phyloP scores from a whole-genome alignment of 306 rosid genomes.

The Rosa chinensis region DNA sequence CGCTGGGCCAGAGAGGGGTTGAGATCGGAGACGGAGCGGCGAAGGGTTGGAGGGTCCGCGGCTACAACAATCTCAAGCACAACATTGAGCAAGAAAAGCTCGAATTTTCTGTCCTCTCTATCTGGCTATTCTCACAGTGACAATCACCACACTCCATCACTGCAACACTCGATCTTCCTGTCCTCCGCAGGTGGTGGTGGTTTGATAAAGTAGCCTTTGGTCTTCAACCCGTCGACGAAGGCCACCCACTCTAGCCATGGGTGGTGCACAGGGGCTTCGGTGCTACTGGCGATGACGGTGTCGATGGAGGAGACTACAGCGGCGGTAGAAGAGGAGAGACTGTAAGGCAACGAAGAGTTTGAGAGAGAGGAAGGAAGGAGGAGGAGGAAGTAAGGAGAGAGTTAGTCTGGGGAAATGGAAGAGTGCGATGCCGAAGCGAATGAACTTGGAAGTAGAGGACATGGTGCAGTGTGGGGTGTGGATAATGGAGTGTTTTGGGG shows the following conservation, averaged over 20 bases:
- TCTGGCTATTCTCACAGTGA: constrained; percentile 14
- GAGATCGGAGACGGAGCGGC: no score
- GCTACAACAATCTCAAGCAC: constrained; percentile 25
- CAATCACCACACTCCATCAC: constrained; percentile 20
- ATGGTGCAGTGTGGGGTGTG: constrained; percentile 22
- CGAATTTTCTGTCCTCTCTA: constrained; percentile 8
- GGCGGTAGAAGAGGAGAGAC: constrained; percentile 25
- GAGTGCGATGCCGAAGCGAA: constrained; percentile 47
- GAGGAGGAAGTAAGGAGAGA: constrained; percentile 20
- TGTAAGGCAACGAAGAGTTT: constrained; percentile 28
- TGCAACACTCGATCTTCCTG: constrained; percentile 49
- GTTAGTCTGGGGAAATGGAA: constrained; percentile 34
- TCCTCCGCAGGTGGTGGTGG: no score
- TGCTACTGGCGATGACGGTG: constrained; percentile 7
- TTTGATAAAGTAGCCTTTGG: no score
- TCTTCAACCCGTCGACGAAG: no score
- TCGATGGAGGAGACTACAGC: constrained; percentile 12
- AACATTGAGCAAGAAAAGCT: constrained; percentile 6
- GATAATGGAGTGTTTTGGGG: no score
- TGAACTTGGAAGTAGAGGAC: constrained; percentile 55
- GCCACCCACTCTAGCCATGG: no score
- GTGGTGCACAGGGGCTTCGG: constrained; percentile 12
- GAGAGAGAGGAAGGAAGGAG: constrained; percentile 28
- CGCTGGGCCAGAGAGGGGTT: no score
- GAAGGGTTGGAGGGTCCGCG: no score